Evolutionary conservation across 2,329 filamentous ascomycete genomes (phyloP).

Genomic region (Furcasterigmium sp.): DNA sequence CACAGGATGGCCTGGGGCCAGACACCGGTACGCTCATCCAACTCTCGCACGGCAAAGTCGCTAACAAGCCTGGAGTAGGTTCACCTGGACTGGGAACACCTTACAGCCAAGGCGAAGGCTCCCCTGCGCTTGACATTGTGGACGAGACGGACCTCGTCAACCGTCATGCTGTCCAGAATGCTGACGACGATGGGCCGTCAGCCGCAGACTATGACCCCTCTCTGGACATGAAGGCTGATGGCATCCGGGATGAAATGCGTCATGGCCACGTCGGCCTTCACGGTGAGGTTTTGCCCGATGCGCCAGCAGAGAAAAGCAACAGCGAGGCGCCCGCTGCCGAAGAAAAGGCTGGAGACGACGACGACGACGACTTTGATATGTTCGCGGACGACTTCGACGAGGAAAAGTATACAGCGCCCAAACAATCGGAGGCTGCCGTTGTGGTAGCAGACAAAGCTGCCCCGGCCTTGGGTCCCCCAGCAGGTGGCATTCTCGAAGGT

Average conservation of each 20-base stretch:
- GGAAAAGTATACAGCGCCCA: slow-evolving; percentile 56
- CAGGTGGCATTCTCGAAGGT: slow-evolving; percentile 78
- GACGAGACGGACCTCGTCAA: slow-evolving; percentile 66
- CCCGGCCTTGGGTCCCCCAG: slow-evolving; percentile 34
- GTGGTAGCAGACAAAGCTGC: slow-evolving; percentile 41
- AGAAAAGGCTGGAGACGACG: slow-evolving; percentile 41
- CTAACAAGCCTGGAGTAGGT: slow-evolving; percentile 26
- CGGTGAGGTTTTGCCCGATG: slow-evolving; percentile 27
- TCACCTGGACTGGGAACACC: slow-evolving; percentile 29
- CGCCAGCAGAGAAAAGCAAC: slow-evolving; percentile 6
- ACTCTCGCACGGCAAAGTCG: background rate
- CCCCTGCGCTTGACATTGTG: slow-evolving; percentile 57
- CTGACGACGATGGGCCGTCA: slow-evolving; percentile 69
- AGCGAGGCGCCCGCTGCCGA: slow-evolving; percentile 20
- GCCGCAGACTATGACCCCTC: slow-evolving; percentile 91
- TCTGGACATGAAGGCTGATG: slow-evolving; percentile 81
- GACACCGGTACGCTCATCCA: slow-evolving; percentile 35
- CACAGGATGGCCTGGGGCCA: slow-evolving; percentile 34
- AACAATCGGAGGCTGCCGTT: slow-evolving; percentile 26
- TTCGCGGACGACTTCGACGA: slow-evolving; percentile 78
- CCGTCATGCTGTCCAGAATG: slow-evolving; percentile 37
- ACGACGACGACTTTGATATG: slow-evolving; percentile 77
- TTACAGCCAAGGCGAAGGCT: slow-evolving; percentile 23
- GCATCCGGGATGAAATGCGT: slow-evolving; percentile 62
- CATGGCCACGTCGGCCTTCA: slow-evolving; percentile 50